Evolutionary conservation across 441 rosid genomes (phyloP), one percentile per base, ranked within the genome.

Genomic region (Croton laevigatus): DNA sequence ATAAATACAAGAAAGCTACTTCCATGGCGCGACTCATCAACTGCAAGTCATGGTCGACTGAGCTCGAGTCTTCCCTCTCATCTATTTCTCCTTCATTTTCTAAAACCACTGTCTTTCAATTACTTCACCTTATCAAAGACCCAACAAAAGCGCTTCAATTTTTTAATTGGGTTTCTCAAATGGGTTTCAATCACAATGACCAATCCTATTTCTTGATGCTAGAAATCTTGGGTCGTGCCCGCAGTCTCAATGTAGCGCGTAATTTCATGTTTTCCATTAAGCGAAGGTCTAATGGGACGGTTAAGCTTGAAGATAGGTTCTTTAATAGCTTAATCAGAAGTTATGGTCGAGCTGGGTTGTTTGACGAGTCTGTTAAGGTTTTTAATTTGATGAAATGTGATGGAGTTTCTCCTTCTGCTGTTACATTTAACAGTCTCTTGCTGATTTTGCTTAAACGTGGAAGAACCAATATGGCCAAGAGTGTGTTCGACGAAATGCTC

Each of bases 401-500:
- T n/a, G 92, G 92, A 4, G 79, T 90, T 63, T 84, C 95, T 7
- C 92, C 98, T 54, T 89, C 93, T 8, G 85, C 68, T 3, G 66
- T 90, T 45, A 90, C 95, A 0, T 93, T 93, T 71, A 90, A 90
- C 80, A 81, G 78, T 70, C 86, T 90, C 42, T 81, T 93, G 63
- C 49, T 81, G 3, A 66, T 89, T 55, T 69, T 93, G 81, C 88
- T 93, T 13, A 84, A 83, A 64, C 82, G 97, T 36, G 97, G 98
- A n/a, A 77, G 83, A 66, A 84, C 93, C 66, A 88, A 80, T 72
- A 82, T 89, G 93, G 93, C 84, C 9, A 79, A 71, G 75, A 81
- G 79, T 19, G 0, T 90, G 87, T 93, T 89, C 61, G 92, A 83
- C 69, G 93, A 93, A 78, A 90, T 93, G 98, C 89, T 83, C 14